A percentile compares a stretch with the other conserved stretches of the same genome.
phyloP scores from a whole-genome alignment of 108 stramenopile genomes.

The Epithemia pelagica region DNA sequence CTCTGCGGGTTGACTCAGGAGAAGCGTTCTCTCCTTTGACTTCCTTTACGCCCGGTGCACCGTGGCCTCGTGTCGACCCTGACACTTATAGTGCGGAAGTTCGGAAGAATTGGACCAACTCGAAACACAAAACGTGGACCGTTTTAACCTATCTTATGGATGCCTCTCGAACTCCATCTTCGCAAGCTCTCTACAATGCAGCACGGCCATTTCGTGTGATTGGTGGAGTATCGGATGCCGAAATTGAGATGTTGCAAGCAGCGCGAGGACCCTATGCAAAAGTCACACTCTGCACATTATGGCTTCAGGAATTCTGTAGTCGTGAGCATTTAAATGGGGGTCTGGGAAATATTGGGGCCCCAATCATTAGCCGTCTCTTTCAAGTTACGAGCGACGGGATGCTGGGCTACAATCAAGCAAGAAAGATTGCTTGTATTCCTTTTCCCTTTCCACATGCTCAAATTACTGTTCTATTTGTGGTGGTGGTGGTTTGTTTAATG shows the following conservation, averaged over 20 bases:
- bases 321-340: conserved; percentile 58
- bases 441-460: conserved; percentile 79
- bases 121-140: conserved; percentile 5
- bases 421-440: conserved; percentile 72
- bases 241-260: conserved; percentile 48
- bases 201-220: conserved; percentile 66
- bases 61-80: conserved; percentile 61
- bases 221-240: conserved; percentile 59
- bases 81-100: conserved; percentile 38
- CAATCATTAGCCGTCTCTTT: conserved; percentile 53
- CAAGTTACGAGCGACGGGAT: conserved; percentile 57
- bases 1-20: conserved; percentile 60
- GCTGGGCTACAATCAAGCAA: conserved; percentile 61
- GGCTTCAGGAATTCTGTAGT: conserved; percentile 65
- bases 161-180: conserved; percentile 29
- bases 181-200: conserved; percentile 51
- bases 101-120: conserved; percentile 27
- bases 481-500: conserved; percentile 34
- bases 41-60: conserved; percentile 39
- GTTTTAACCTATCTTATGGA: conserved; percentile 39
- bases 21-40: conserved; percentile 53
- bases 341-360: conserved; percentile 43
- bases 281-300: conserved; percentile 47
- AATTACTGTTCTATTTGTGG: conserved; percentile 39
- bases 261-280: conserved; percentile 71